Base-by-base conservation (phyloP, 805 yeast species). In the Metschnikowia lachancei region DNA sequence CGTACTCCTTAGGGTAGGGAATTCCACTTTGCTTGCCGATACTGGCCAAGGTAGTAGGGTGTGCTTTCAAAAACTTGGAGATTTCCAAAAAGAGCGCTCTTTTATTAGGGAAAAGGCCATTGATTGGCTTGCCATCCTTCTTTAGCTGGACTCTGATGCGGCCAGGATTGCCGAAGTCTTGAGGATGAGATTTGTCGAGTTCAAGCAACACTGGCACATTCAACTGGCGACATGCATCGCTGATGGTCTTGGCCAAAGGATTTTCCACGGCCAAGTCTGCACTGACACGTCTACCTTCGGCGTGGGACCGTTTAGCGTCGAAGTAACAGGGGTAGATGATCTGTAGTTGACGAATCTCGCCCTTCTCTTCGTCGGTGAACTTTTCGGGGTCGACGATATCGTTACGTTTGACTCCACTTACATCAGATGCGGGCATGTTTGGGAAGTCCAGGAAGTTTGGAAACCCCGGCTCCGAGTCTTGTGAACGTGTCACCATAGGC, bases 141-240 rank as follows among this genome's bases (percentile, higher is more conserved):
- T 81, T 84, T 34, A 88, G 54, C 37, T 81, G 70, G 18, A 90
- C 85, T 55, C 96, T 80, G 30, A 94, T 91, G 59, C 98, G 77
- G n/a, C 99, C 99, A 4, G 97, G 95, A 61, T 92, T 92, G 54
- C 98, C 95, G 77, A 85, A 94, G 67, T 92, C 98, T 65, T 91
- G 96, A 11, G 98, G 98, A 67, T 92, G 99, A 1, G 85, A 66
- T 69, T 90, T 94, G 49, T 85, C 88, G 50, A 92, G 82, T 66
- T 87, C 94, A 47, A 82, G 73, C 36, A 84, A 71, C 2, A 73
- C 69, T 2, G 74, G 74, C 34, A 72, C 50, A 24, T 60, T 55
- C 44, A 70, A 54, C n/a, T 45, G 48, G 26, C 72, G 60, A 75
- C 75, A 76, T 16, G 96, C 97, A 56, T 89, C 95, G 10, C 84